A percentile compares a stretch with the other conserved stretches of the same genome.
Evolutionary conservation across 2,329 filamentous ascomycete genomes (phyloP).

Genomic region (Aspergillus sp.): DNA sequence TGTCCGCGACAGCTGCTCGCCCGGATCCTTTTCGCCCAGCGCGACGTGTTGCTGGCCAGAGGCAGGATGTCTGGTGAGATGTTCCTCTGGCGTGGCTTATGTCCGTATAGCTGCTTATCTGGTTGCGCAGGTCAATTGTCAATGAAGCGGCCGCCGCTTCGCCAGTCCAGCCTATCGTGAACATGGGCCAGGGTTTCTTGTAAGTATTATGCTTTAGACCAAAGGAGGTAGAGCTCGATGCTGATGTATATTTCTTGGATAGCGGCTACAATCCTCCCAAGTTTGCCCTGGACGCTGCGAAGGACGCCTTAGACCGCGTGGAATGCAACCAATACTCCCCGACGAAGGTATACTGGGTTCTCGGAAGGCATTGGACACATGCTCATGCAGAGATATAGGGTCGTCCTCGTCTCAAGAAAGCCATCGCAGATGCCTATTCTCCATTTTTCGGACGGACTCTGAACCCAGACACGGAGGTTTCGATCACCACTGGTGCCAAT

Average conservation of each 20-base stretch:
- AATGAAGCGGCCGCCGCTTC: conserved; percentile 59
- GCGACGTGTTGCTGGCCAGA: conserved; percentile 41
- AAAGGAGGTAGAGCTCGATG: background rate
- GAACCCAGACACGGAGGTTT: conserved; percentile 85
- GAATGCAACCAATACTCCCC: conserved; percentile 99
- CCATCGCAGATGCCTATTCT: conserved; percentile 85
- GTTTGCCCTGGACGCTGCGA: conserved; percentile 87
- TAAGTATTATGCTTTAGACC: conserved; percentile 23
- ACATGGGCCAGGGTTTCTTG: conserved; percentile 60
- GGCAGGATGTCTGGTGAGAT: conserved; percentile 44
- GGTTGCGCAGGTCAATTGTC: conserved; percentile 49
- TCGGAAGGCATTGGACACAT: background rate
- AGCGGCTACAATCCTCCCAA: conserved; percentile 84
- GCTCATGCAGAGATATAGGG: conserved; percentile 43
- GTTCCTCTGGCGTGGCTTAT: background rate
- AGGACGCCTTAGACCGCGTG: conserved; percentile 76
- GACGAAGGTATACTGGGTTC: conserved; percentile 53
- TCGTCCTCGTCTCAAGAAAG: conserved; percentile 81
- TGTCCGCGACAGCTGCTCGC: conserved; percentile 32
- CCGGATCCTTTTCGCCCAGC: conserved; percentile 40
- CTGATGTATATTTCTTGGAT: conserved; percentile 1
- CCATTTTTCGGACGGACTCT: conserved; percentile 75
- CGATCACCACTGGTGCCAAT: conserved; percentile 68
- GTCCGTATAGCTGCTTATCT: conserved; percentile 8
- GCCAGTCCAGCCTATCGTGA: conserved; percentile 57